Evolutionary conservation across 2,329 filamentous ascomycete species (phyloP).

Genomic region (Fusarium sp.): DNA sequence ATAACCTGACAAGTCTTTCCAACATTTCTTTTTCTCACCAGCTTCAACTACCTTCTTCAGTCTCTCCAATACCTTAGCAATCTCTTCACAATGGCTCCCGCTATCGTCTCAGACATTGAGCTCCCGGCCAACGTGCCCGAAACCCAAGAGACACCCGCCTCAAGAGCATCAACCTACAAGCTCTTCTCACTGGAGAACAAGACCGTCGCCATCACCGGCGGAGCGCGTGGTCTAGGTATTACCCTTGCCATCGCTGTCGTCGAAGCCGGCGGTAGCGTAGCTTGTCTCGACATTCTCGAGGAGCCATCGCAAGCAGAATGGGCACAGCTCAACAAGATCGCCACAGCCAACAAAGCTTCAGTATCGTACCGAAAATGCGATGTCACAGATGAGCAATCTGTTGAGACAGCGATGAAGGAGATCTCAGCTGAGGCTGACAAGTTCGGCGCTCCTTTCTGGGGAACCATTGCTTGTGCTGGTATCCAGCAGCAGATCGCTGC

Average conservation of each 20-base stretch:
- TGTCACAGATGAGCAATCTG: slow-evolving; percentile 57
- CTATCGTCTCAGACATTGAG: slow-evolving; percentile 47
- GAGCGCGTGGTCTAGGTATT: slow-evolving; percentile 62
- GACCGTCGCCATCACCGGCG: slow-evolving; percentile 62
- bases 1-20: slow-evolving; percentile 12
- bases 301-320: slow-evolving; percentile 54
- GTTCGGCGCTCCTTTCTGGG: slow-evolving; percentile 50
- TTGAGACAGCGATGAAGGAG: slow-evolving; percentile 50
- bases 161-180: slow-evolving; percentile 41
- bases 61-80: neutral
- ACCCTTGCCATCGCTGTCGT: slow-evolving; percentile 60
- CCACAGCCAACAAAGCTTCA: slow-evolving; percentile 49
- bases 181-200: slow-evolving; percentile 59
- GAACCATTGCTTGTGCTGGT: slow-evolving; percentile 59
- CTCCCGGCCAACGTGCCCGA: slow-evolving; percentile 47
- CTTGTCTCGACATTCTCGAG: slow-evolving; percentile 59
- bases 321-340: slow-evolving; percentile 55
- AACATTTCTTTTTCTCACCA: neutral
- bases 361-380: slow-evolving; percentile 59
- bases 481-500: slow-evolving; percentile 61
- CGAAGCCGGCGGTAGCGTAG: slow-evolving; percentile 61
- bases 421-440: slow-evolving; percentile 51
- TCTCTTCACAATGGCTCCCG: slow-evolving; percentile 39
- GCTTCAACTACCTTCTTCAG: neutral
- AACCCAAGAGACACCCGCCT: slow-evolving; percentile 48